Conservation (phyloP, 2,329 filamentous ascomycete species). For the Aspergillus terreus region DNA sequence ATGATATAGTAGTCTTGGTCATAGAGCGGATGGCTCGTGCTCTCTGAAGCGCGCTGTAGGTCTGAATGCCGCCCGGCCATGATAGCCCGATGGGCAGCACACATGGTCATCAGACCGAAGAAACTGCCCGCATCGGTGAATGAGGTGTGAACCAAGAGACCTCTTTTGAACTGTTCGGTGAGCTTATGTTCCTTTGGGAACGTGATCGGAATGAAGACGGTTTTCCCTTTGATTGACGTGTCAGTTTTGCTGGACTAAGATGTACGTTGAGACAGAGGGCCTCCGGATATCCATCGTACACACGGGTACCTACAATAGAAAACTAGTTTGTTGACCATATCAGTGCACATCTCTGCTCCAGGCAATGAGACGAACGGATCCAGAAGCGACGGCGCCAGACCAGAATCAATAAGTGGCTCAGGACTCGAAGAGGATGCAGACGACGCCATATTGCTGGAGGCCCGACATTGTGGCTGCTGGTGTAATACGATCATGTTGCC, state of each 20-base stretch:
- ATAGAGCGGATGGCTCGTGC: constrained; percentile 18
- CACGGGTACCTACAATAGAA: constrained; percentile 29
- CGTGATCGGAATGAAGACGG: constrained; percentile 37
- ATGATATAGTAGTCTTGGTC: constrained; percentile 38
- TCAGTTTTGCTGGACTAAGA: no score
- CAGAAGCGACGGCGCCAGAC: constrained; percentile 25
- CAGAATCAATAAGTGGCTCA: constrained; percentile 11
- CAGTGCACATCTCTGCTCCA: constrained; percentile 21
- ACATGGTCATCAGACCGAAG: constrained; percentile 37
- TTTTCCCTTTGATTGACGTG: constrained; percentile 20
- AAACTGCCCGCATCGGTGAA: constrained; percentile 36
- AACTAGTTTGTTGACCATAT: constrained; percentile 26
- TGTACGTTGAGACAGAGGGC: background rate
- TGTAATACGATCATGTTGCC: background rate
- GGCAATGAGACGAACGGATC: constrained; percentile 35
- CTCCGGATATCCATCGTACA: background rate
- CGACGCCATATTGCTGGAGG: background rate
- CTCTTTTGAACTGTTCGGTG: constrained; percentile 22
- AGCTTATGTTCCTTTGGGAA: constrained; percentile 32
- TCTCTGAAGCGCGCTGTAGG: constrained; percentile 14
- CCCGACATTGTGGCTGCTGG: background rate
- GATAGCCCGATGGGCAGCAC: constrained; percentile 37
- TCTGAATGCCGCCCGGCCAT: constrained; percentile 24
- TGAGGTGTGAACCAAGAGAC: constrained; percentile 29
- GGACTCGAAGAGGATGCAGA: constrained; percentile 11